Evolutionary conservation across 345 rosid genomes (phyloP).

Genomic region (Barbarea vulgaris): DNA sequence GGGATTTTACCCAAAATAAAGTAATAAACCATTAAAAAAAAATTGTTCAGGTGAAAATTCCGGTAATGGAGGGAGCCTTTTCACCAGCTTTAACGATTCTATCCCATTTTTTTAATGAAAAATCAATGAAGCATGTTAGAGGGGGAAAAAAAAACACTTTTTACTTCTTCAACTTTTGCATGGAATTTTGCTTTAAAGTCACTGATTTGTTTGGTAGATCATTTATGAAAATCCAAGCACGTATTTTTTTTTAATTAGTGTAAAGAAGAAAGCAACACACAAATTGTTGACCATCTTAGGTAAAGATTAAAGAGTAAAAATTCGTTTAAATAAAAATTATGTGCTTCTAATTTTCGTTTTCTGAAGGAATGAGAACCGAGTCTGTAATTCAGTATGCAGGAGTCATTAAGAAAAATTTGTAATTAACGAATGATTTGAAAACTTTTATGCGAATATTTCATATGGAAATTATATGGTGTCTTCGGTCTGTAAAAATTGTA

Average conservation of each 20-base stretch:
- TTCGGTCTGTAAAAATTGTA: not conserved
- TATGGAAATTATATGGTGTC: not conserved
- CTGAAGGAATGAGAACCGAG: not conserved
- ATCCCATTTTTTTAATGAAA: not conserved
- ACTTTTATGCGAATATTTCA: not conserved
- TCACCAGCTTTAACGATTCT: constrained; percentile 10
- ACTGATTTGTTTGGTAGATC: constrained; percentile 25
- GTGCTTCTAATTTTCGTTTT: not conserved
- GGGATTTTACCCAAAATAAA: too few species aligned
- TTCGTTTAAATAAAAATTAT: not conserved
- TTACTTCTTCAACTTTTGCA: constrained; percentile 28
- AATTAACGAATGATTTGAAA: not conserved
- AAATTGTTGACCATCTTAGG: not conserved
- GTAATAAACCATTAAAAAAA: too few species aligned
- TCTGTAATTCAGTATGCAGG: not conserved
- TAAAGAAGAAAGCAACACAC: constrained; percentile 14
- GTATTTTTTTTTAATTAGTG: not conserved
- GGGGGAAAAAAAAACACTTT: not conserved
- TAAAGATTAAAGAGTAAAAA: not conserved
- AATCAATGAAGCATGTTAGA: constrained; percentile 10
- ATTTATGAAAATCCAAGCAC: constrained; percentile 4
- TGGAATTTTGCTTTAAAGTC: constrained; percentile 22
- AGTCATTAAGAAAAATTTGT: not conserved
- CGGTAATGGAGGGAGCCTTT: constrained; percentile 27
- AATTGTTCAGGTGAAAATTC: constrained; percentile 21